Evolutionary conservation across 352 stramenopile species (phyloP), one percentile per base, ranked within the genome.

Genomic region (Paralagenidium karlingii): DNA sequence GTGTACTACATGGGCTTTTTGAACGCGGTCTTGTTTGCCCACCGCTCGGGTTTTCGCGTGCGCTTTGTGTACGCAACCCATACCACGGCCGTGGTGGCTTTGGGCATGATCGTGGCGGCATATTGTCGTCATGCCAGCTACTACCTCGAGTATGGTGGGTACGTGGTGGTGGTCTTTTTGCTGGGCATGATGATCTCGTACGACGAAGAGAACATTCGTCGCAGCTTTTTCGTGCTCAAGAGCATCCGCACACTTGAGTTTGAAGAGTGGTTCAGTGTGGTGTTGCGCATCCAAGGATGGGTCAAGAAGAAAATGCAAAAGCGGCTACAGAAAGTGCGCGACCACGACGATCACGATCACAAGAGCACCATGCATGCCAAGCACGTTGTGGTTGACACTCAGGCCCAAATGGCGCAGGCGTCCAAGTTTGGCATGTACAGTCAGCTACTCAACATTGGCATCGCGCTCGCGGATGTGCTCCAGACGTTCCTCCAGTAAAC

Each of bases 151-250:
- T 88, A 88, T 55, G 51, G 53, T 2, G 67, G 70, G 28, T 85
- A 78, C 43, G 55, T 88, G 30, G 34, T 53, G 8, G 68, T 82
- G 15, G 79, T 82, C 34, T 61, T 83, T 24, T 21, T 82, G 11
- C 60, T 88, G 50, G 70, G 74, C 5, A 88, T 88, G 74, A 84
- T 88, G 70, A 88, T 88, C 48, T 81, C 63, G 37, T 61, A 88
- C 53, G 74, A 88, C 29, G 74, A 88, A 53, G 74, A 88, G 45
- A 69, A 62, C 53, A 37, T 88, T 27, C 74, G 74, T 18, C 70
- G 74, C 27, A 60, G 60, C 25, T 88, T 88, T 42, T 88, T 88
- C 47, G 65, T 88, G 42, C 74, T 84, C 52, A 84, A 83, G 51
- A 81, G 63, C 8, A 79, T 88, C 40, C 68, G 74, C 9, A 82